Conservation (phyloP, 2,329 filamentous ascomycete species). For the Ploettnerulaceae sp. region DNA sequence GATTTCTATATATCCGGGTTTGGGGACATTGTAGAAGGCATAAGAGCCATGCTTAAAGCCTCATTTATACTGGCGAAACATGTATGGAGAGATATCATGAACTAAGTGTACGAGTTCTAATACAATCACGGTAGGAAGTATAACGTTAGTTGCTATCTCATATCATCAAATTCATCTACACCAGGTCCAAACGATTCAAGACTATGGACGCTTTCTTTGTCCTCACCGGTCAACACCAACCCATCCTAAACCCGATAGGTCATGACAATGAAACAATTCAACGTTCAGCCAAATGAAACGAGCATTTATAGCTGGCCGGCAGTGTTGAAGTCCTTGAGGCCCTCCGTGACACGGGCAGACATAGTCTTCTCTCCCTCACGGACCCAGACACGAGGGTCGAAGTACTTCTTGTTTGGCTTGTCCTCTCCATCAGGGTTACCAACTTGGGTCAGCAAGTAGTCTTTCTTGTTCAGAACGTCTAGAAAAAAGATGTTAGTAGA, state of each 20-base stretch:
- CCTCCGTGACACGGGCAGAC: conserved; percentile 72
- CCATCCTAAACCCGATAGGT: conserved; percentile 1
- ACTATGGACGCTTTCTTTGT: conserved; percentile 10
- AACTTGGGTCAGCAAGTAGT: conserved; percentile 81
- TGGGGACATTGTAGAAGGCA: no score
- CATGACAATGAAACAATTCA: conserved; percentile 8
- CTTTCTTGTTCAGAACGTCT: conserved; percentile 84
- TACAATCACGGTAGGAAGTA: no score
- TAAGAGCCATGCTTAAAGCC: no score
- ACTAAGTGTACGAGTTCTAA: no score
- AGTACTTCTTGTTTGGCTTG: conserved; percentile 99
- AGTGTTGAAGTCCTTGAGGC: conserved; percentile 88
- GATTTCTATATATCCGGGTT: no score
- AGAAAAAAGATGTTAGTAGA: not conserved
- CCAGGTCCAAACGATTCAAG: conserved; percentile 3
- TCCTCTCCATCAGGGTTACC: conserved; percentile 94
- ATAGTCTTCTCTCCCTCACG: conserved; percentile 97
- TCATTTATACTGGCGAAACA: no score
- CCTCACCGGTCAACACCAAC: conserved; percentile 7
- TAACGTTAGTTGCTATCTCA: not conserved
- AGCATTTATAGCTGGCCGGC: conserved; percentile 64
- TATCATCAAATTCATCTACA: conserved; percentile 5
- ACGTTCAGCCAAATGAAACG: conserved; percentile 4
- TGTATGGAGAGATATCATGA: no score
- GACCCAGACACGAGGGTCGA: conserved; percentile 74